Evolutionary conservation across 169 alveolate species (phyloP), one percentile per base, ranked within the genome.

Genomic region (Plasmodium gaboni): DNA sequence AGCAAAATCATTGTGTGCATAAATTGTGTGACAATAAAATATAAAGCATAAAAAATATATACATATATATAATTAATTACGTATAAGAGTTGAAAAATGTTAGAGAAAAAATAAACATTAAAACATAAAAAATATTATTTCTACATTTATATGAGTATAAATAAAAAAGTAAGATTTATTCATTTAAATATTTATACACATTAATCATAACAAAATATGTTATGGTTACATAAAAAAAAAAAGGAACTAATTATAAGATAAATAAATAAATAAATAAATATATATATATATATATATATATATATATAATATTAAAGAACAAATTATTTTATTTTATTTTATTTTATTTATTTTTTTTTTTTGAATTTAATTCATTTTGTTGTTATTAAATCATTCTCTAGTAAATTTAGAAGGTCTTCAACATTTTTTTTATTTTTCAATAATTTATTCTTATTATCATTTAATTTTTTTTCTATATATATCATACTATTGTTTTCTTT

Each of bases 381-480:
- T 67, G 53, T 68, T 55, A 46, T 32, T 42, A 80, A 80, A 67
- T 80, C 90, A 13, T 80, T 22, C 57, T 80, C 90, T 26, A 80
- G 15, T 1, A 50, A 28, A 59, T 53, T 67, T 70, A 80, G 69
- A 80, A 80, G 64, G 53, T 70, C 22, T 9, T 80, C 64, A 53
- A 80, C 69, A 15, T 26, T 19, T 55, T 67, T 80, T 48, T 68
- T 53, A 80, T 80, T 80, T 60, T 44, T 57, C 69, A 80, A 67
- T 70, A 80, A 38, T 68, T 68, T 80, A 38, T 80, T 70, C 73
- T 80, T 80, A 69, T 80, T 80, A 9, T 80, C 83, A 80, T 68
- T 80, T 80, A 80, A 68, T 80, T 69, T 65, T 24, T 12, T 59
- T 42, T 80, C 83, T 15, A 68, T 48, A 60, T 80, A 80, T 67